Base-by-base conservation (phyloP, 306 rosid genomes). In the Trichosanthes truncata region DNA sequence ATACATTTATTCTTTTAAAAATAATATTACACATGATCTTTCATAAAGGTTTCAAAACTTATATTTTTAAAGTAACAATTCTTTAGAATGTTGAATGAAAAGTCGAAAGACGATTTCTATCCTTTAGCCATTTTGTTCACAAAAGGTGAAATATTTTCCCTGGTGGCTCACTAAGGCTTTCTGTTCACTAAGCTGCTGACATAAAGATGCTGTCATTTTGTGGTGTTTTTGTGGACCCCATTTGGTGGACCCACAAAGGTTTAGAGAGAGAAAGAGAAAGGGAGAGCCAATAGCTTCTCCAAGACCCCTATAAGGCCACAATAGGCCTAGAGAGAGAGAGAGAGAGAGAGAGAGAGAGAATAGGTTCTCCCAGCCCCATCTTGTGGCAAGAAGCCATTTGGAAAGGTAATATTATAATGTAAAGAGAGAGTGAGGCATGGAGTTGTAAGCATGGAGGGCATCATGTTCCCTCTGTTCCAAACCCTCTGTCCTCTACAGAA, bases 401-500 rank as follows among this genome's bases (percentile, higher is more conserved):
- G 51, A 76, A 20, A 76, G 52, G 49, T 45, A 45, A 21, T 14
- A 61, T 78, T 46, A 80, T 84, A 78, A 81, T 76, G 76, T 9
- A 80, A 73, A 68, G 48, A 18, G 68, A 21, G 33, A 76, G 67
- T 65, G 57, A 83, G 82, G 88, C 82, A 81, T 84, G 90, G 89
- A 81, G 78, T 76, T 85, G 88, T 83, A 84, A 86, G 82, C 87
- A 83, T 90, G 91, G 86, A 89, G 86, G 87, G 86, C 88, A 89
- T 87, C 89, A 85, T 90, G 97, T 87, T 90, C 92, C 95, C 95
- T 89, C 87, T 87, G 79, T 84, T 85, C 84, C 93, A 84, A 87
- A 87, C 89, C 82, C 85, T 86, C 78, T 85, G 73, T 84, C 86
- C 80, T 79, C 85, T 79, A 57, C 77, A 79, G 3, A 85, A 81